phyloP scores from a whole-genome alignment of 1,139 yeast genomes.

The Pichia sp. region DNA sequence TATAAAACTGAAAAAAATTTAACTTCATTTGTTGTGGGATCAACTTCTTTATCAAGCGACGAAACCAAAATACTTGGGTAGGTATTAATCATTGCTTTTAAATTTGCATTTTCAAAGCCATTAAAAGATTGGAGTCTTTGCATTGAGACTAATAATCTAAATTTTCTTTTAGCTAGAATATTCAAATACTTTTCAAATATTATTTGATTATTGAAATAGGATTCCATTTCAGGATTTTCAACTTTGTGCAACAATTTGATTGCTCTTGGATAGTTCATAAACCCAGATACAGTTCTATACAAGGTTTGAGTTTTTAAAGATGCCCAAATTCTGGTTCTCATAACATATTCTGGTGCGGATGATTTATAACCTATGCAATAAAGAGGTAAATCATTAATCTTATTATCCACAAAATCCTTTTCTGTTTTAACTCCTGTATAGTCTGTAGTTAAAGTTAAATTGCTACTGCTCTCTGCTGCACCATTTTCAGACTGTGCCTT shows the following conservation, averaged over 20 bases:
- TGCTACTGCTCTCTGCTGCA: neutral
- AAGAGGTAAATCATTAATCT: slow-evolving; percentile 55
- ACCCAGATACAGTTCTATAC: slow-evolving; percentile 97
- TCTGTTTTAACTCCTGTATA: slow-evolving; percentile 7
- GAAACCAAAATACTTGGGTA: slow-evolving; percentile 59
- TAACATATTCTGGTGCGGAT: slow-evolving; percentile 98
- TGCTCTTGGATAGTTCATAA: slow-evolving; percentile 96
- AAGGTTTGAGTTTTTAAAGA: slow-evolving; percentile 96
- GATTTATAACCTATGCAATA: slow-evolving; percentile 92
- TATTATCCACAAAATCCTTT: slow-evolving; percentile 31
- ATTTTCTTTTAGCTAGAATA: slow-evolving; percentile 55
- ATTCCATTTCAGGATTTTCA: slow-evolving; percentile 49
- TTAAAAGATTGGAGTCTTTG: slow-evolving; percentile 55
- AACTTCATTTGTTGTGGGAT: slow-evolving; percentile 27
- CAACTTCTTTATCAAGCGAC: slow-evolving; percentile 38
- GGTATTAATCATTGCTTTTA: slow-evolving; percentile 46
- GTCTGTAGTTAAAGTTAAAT: neutral
- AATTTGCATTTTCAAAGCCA: slow-evolving; percentile 47
- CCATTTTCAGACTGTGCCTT: neutral
- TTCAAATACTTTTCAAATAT: slow-evolving; percentile 25
- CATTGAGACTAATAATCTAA: slow-evolving; percentile 65
- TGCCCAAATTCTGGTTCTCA: slow-evolving; percentile 99
- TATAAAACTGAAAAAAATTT: slow-evolving; percentile 44
- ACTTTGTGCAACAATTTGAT: slow-evolving; percentile 57
- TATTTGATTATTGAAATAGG: slow-evolving; percentile 29